Conservation (phyloP, 2,329 filamentous ascomycete species). For the Fusarium sp. region DNA sequence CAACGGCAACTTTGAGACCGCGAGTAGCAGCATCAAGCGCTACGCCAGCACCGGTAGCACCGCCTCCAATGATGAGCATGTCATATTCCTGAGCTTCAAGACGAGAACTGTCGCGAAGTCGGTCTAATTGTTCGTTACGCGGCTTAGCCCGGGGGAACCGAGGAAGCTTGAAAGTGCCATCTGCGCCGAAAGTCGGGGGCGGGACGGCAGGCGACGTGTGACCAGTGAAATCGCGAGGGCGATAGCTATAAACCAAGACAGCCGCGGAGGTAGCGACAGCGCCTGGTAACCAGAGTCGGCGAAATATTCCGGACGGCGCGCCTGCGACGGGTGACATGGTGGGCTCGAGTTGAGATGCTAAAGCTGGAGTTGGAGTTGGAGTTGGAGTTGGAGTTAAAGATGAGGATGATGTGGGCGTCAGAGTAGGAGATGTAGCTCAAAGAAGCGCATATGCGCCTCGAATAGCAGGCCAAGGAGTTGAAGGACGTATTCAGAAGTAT, state of each 20-base stretch:
- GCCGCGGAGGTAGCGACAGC: conserved; percentile 61
- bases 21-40: conserved; percentile 80
- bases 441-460: no score
- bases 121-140: conserved; percentile 75
- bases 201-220: conserved; percentile 77
- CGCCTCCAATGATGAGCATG: conserved; percentile 78
- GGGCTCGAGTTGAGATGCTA: conserved; percentile 4
- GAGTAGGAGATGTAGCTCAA: no score
- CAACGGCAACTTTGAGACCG: conserved; percentile 79
- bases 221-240: conserved; percentile 80
- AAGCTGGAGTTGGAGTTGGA: conserved; percentile 1
- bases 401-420: no score
- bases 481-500: not conserved
- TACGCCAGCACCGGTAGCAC: conserved; percentile 79
- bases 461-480: not conserved
- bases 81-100: conserved; percentile 70
- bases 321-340: conserved; percentile 40
- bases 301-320: conserved; percentile 50
- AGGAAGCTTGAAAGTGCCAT: conserved; percentile 77
- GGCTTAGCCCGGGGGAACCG: conserved; percentile 75
- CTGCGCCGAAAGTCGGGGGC: conserved; percentile 78
- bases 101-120: conserved; percentile 64
- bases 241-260: conserved; percentile 69
- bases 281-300: conserved; percentile 62
- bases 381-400: not conserved